phyloP scores from a whole-genome alignment of 148 eudicot genomes.

The Rhododendron molle region DNA sequence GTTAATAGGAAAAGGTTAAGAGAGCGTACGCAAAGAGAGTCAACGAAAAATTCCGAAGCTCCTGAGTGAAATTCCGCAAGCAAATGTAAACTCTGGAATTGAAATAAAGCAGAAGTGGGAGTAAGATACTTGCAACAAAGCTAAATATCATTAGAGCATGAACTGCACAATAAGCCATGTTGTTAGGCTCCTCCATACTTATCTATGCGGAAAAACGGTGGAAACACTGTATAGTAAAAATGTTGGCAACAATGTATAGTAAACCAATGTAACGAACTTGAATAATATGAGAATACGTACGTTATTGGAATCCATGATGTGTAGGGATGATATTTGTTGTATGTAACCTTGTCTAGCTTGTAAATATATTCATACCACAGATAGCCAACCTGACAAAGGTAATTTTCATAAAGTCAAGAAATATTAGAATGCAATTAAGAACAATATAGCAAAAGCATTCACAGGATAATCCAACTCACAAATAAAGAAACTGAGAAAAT shows the following conservation, averaged over 20 bases:
- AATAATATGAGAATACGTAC: constrained; percentile 33
- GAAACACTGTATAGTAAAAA: not conserved
- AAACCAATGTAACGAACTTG: not conserved
- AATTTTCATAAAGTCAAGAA: not conserved
- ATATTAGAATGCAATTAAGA: not conserved
- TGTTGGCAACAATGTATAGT: not conserved
- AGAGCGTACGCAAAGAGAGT: constrained; percentile 87
- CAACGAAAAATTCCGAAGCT: constrained; percentile 68
- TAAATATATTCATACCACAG: constrained; percentile 90
- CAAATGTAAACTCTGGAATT: constrained; percentile 84
- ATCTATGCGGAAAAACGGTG: not conserved
- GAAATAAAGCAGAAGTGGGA: constrained; percentile 15
- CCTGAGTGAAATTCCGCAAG: constrained; percentile 88
- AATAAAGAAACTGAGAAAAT: constrained; percentile 48
- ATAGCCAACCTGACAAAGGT: constrained; percentile 72
- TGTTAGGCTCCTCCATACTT: not conserved
- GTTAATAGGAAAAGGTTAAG: not conserved
- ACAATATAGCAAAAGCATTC: not conserved
- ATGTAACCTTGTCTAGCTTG: constrained; percentile 86
- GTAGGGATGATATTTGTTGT: constrained; percentile 95
- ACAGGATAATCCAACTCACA: constrained; percentile 42
- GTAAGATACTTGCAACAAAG: not conserved
- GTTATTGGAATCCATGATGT: constrained; percentile 99
- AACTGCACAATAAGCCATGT: constrained; percentile 1
- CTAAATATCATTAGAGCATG: not conserved